phyloP scores from a whole-genome alignment of 2,329 filamentous ascomycete species.

The Fusarium staphyleae region DNA sequence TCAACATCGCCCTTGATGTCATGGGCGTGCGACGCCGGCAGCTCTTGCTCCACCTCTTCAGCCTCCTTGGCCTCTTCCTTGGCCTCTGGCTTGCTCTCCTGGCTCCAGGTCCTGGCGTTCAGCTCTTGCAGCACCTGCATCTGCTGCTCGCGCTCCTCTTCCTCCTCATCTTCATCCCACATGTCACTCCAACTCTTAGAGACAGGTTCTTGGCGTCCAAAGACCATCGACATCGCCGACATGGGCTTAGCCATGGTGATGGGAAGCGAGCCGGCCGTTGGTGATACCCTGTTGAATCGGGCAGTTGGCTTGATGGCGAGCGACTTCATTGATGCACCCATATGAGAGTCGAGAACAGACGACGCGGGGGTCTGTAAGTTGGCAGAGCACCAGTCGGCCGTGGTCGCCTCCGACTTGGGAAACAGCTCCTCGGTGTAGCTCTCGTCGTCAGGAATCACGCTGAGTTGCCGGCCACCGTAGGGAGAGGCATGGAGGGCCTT shows the following conservation, averaged over 20 bases:
- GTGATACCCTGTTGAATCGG: constrained; percentile 56
- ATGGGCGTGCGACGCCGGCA: constrained; percentile 34
- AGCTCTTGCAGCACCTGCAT: constrained; percentile 62
- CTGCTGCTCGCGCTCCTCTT: constrained; percentile 69
- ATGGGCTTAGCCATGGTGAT: constrained; percentile 81
- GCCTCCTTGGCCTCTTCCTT: constrained; percentile 35
- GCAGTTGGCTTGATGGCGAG: constrained; percentile 61
- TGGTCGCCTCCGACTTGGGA: constrained; percentile 74
- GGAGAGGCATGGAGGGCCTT: constrained; percentile 84
- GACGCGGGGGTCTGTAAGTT: constrained; percentile 79
- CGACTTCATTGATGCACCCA: constrained; percentile 83
- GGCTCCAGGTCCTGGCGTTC: constrained; percentile 81
- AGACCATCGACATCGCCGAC: constrained; percentile 78
- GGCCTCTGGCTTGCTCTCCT: constrained; percentile 65
- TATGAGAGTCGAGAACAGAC: constrained; percentile 82
- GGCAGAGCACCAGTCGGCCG: constrained; percentile 79
- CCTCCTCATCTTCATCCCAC: constrained; percentile 89
- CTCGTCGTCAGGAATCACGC: constrained; percentile 81
- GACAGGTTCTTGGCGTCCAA: constrained; percentile 78
- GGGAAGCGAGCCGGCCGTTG: constrained; percentile 73
- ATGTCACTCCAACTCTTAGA: constrained; percentile 99
- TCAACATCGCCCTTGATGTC: constrained; percentile 61
- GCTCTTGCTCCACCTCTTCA: constrained; percentile 24
- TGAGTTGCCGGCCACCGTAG: constrained; percentile 81
- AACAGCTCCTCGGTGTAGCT: constrained; percentile 87